A percentile compares a stretch with the other conserved stretches of the same genome.
Evolutionary conservation across 2,329 filamentous ascomycete species (phyloP).

Genomic region (Colletotrichum lini): DNA sequence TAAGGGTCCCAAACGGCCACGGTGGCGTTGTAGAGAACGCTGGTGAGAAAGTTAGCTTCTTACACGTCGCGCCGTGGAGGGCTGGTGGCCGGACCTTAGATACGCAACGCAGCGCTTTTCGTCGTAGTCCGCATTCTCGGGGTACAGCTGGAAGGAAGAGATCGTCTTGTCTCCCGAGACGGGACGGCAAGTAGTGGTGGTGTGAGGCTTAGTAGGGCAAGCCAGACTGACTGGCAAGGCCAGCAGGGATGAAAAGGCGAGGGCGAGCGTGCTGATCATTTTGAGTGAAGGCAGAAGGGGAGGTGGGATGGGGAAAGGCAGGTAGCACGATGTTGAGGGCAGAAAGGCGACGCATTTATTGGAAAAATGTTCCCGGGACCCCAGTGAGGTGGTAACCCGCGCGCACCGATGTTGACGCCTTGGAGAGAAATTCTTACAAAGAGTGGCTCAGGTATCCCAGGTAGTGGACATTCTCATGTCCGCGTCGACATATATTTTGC

Average conservation of each 20-base stretch:
- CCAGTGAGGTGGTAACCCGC: not conserved
- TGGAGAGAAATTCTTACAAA: not conserved
- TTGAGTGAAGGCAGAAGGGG: not conserved
- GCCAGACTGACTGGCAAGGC: constrained; percentile 26
- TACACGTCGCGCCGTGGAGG: not conserved
- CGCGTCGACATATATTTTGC: not conserved
- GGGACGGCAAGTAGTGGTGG: not conserved
- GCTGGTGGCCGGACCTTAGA: constrained; percentile 38
- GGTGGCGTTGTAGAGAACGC: constrained; percentile 52
- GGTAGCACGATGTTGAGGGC: not conserved
- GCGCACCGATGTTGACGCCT: not conserved
- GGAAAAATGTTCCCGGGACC: not conserved
- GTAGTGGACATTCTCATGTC: not conserved
- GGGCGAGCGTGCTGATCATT: not conserved
- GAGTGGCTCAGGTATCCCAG: too few relatives aligned
- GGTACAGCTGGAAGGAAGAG: constrained; percentile 41
- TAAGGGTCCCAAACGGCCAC: constrained; percentile 52
- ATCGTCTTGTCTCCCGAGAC: constrained; percentile 36
- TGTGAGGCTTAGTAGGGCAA: constrained; percentile 19
- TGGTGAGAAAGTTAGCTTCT: not conserved
- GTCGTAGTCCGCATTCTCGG: constrained; percentile 46
- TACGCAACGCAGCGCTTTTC: constrained; percentile 42
- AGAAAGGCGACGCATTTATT: not conserved
- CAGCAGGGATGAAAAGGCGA: constrained; percentile 19
- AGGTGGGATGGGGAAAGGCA: not conserved